Evolutionary conservation across 805 yeast species (phyloP).

Genomic region (Saccharomycopsis selenospora): DNA sequence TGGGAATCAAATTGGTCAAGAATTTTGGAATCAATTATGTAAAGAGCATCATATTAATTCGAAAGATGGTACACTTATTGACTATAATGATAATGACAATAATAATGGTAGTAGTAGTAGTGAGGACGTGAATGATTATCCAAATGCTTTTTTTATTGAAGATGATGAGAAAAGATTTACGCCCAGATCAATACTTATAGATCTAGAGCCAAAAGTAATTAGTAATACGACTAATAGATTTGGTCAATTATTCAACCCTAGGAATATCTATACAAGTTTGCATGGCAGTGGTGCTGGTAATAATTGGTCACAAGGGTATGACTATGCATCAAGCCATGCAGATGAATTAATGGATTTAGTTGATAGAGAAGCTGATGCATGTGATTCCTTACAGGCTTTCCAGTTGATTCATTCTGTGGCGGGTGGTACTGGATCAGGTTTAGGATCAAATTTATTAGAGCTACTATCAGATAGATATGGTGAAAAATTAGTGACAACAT

Average conservation of each 20-base stretch:
- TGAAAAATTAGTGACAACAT: conserved; percentile 77
- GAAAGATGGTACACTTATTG: conserved; percentile 50
- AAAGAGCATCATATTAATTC: conserved; percentile 70
- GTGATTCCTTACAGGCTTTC: conserved; percentile 86
- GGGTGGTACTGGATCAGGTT: conserved; percentile 98
- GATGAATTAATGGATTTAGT: conserved; percentile 78
- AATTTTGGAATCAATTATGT: conserved; percentile 87
- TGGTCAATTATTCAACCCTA: conserved; percentile 69
- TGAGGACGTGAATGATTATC: conserved; percentile 47
- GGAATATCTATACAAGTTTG: conserved; percentile 71
- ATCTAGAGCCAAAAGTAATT: conserved; percentile 86
- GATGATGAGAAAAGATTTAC: conserved; percentile 73
- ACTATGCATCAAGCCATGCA: conserved; percentile 57
- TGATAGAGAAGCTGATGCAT: conserved; percentile 82
- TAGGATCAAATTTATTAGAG: conserved; percentile 79
- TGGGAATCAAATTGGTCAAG: conserved; percentile 91
- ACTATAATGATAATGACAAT: conserved; percentile 29
- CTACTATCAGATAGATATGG: conserved; percentile 71
- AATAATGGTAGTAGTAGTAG: not conserved
- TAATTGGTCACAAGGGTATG: conserved; percentile 90
- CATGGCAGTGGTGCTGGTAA: conserved; percentile 93
- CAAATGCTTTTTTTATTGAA: conserved; percentile 75
- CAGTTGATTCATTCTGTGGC: conserved; percentile 92
- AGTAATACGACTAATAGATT: conserved; percentile 47
- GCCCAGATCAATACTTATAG: conserved; percentile 81